Evolutionary conservation across 805 yeast species (phyloP).

Genomic region (Wickerhamomyces queroliae): DNA sequence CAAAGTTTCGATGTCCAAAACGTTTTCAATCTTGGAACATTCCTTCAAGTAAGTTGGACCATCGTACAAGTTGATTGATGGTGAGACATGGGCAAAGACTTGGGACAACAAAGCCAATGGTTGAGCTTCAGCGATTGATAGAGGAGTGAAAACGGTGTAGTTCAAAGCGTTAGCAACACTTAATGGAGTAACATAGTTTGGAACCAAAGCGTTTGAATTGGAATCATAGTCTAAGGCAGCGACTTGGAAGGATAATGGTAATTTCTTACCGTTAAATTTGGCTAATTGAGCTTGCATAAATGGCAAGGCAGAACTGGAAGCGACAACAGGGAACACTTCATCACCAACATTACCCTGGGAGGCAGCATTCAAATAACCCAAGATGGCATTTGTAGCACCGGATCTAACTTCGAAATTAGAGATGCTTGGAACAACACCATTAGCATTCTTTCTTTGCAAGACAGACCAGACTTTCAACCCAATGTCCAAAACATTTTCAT

Average conservation of each 20-base stretch:
- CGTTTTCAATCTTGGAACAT: constrained; percentile 32
- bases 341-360: constrained; percentile 23
- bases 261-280: constrained; percentile 38
- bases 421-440: constrained; percentile 55
- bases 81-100: constrained; percentile 46
- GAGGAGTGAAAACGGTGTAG: constrained; percentile 66
- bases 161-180: constrained; percentile 57
- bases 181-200: constrained; percentile 60
- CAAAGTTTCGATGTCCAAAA: constrained; percentile 37
- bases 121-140: constrained; percentile 57
- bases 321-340: constrained; percentile 38
- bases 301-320: constrained; percentile 63
- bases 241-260: constrained; percentile 66
- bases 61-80: constrained; percentile 73
- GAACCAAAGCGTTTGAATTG: constrained; percentile 42
- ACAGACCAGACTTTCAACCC: constrained; percentile 56
- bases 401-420: constrained; percentile 63
- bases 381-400: constrained; percentile 76
- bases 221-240: constrained; percentile 72
- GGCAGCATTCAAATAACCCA: constrained; percentile 52
- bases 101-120: constrained; percentile 59
- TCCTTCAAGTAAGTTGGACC: constrained; percentile 62
- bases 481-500: constrained; percentile 54
- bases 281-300: constrained; percentile 44
- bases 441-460: constrained; percentile 42